Evolutionary conservation across 306 rosid species (phyloP), one percentile per base, ranked within the genome.

Genomic region (Ammopiptanthus mongolicus): DNA sequence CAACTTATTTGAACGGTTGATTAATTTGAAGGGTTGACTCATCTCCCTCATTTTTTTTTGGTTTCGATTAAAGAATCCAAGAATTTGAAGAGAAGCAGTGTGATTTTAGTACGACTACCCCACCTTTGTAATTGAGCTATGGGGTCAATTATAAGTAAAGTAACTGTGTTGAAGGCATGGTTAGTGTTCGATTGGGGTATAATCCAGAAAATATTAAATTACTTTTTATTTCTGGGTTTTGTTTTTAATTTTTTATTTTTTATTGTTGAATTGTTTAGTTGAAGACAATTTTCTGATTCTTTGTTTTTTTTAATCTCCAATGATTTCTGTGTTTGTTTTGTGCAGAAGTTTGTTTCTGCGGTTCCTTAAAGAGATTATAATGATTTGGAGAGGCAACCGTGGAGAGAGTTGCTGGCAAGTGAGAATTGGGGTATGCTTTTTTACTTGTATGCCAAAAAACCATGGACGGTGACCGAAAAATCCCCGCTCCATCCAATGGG

Each of bases 401-500:
- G 79, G 79, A 80, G 83, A 73, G 58, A 85, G 57, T 80, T 65
- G 81, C 71, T 44, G 74, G 78, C 87, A 69, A 75, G 79, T 78
- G 17, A 91, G 86, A 70, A 82, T 86, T 69, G 83, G 83, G 83
- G 71, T 84, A 85, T 80, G 87, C 85, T 56, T 78, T 74, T 84
- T 81, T 71, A 25, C 71, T 77, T 79, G 74, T 73, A 63, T 59
- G 75, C 76, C 81, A 85, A 76, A 53, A 60, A 90, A 62, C 82
- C 21, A 92, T 90, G 98, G 92, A 86, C 56, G 59, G 88, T 90
- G 92, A 92, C 31, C 70, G 21, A 66, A 74, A 77, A 70, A 56
- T 46, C 74, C 82, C 88, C 62, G 84, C 85, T 84, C 81, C 92
- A 52, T 63, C 86, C 4, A 87, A 83, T 65, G 88, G 79, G 66